Conservation (phyloP, 139 green algal genomes). For the Gonium pectorale region DNA sequence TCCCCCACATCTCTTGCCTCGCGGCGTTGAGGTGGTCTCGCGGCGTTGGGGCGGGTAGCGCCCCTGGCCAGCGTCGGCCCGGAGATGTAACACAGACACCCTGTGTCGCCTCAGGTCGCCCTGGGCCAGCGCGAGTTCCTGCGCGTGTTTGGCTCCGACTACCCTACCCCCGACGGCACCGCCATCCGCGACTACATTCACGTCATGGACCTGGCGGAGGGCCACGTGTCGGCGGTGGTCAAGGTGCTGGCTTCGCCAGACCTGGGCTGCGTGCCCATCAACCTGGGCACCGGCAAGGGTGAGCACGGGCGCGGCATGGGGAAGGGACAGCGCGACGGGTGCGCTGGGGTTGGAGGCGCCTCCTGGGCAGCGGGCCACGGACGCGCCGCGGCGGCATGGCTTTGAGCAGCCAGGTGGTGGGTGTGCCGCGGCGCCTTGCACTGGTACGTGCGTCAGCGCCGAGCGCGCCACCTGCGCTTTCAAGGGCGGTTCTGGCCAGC, state of each 20-base stretch:
- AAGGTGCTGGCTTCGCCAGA: constrained; percentile 75
- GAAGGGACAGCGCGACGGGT: neutral
- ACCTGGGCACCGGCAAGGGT: constrained; percentile 90
- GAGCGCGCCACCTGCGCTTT: no score
- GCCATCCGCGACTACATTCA: constrained; percentile 99
- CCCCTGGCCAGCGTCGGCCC: no score
- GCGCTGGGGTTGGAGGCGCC: neutral
- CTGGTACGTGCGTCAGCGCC: no score
- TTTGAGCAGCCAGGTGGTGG: no score
- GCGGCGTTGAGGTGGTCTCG: no score
- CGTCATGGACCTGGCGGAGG: constrained; percentile 93
- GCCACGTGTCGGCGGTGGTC: constrained; percentile 89
- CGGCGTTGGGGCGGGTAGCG: no score
- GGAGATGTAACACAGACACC: no score
- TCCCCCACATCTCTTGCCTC: no score
- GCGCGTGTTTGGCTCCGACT: constrained; percentile 95
- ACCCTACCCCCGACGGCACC: constrained; percentile 91
- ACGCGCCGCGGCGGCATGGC: no score
- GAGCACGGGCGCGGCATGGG: neutral
- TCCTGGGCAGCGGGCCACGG: no score
- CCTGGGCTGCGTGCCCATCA: constrained; percentile 87
- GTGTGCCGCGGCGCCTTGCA: no score
- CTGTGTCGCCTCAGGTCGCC: constrained; percentile 90
- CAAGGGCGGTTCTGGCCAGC: no score
- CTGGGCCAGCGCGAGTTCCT: constrained; percentile 88